phyloP scores from a whole-genome alignment of 2,329 filamentous ascomycete species.

The Tolypocladium inflatum region DNA sequence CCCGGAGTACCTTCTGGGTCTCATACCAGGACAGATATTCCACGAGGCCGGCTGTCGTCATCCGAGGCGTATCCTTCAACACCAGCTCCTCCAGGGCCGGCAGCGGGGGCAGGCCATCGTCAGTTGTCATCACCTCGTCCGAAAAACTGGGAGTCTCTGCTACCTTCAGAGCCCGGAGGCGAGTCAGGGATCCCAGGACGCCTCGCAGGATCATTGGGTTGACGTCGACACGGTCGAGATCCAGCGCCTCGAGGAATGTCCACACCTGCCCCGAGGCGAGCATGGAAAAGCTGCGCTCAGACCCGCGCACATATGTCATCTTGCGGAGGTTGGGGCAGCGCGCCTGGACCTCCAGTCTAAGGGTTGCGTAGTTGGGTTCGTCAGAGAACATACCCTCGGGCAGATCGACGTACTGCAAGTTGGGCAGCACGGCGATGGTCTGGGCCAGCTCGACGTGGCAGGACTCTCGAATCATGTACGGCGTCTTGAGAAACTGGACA shows the following conservation, averaged over 20 bases:
- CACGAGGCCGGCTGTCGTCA: constrained; percentile 63
- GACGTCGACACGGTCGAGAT: constrained; percentile 57
- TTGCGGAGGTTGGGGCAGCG: constrained; percentile 77
- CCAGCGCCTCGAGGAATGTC: constrained; percentile 63
- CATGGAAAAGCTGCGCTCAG: constrained; percentile 67
- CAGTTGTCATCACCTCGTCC: constrained; percentile 64
- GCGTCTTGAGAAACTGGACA: constrained; percentile 75
- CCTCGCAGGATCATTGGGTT: constrained; percentile 63
- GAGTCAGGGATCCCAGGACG: constrained; percentile 57
- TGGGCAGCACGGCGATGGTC: constrained; percentile 74
- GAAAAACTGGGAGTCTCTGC: constrained; percentile 60
- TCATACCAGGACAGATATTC: constrained; percentile 55
- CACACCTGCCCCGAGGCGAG: constrained; percentile 58
- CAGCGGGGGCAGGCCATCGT: constrained; percentile 58
- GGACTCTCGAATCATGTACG: constrained; percentile 90
- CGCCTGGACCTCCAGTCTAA: constrained; percentile 77
- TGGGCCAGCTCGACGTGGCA: constrained; percentile 77
- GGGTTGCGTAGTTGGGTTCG: constrained; percentile 61
- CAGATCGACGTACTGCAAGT: constrained; percentile 81
- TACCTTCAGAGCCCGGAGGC: constrained; percentile 66
- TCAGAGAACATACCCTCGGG: constrained; percentile 82
- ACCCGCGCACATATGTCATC: constrained; percentile 74
- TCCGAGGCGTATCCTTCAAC: constrained; percentile 58
- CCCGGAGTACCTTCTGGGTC: constrained; percentile 50
- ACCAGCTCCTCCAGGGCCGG: constrained; percentile 66